phyloP scores from a whole-genome alignment of 768 basidiomycete species.

The Lyophyllum semitale region DNA sequence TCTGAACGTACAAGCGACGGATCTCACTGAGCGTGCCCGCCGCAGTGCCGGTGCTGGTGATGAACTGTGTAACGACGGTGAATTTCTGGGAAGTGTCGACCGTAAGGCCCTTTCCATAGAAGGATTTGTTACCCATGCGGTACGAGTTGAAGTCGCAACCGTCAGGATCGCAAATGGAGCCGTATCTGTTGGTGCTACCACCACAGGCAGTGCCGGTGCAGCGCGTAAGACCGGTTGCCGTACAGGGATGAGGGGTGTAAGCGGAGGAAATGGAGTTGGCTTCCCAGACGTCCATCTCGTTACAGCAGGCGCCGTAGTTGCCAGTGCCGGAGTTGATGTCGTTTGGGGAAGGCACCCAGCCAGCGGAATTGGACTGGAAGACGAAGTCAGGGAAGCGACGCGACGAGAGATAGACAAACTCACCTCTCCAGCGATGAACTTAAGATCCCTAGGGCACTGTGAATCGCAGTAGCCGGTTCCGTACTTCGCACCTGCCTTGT shows the following conservation, averaged over 20 bases:
- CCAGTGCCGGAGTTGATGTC: slow-evolving; percentile 50
- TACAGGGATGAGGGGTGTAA: slow-evolving; percentile 54
- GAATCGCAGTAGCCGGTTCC: slow-evolving; percentile 68
- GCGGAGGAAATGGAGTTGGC: slow-evolving; percentile 53
- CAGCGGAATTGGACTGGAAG: slow-evolving; percentile 44
- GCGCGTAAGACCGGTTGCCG: slow-evolving; percentile 35
- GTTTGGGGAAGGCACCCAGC: slow-evolving; percentile 38
- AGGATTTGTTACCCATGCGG: slow-evolving; percentile 34
- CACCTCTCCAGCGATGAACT: slow-evolving; percentile 62
- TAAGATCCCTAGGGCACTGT: slow-evolving; percentile 62
- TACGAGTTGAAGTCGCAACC: slow-evolving; percentile 57
- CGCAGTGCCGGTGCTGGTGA: slow-evolving; percentile 46
- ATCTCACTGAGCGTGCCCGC: slow-evolving; percentile 52
- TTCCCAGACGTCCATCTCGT: slow-evolving; percentile 63
- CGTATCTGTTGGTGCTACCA: slow-evolving; percentile 33
- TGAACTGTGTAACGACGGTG: slow-evolving; percentile 62
- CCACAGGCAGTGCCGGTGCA: slow-evolving; percentile 45
- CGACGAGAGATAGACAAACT: slow-evolving; percentile 11
- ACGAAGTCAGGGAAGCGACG: background rate
- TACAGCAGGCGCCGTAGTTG: slow-evolving; percentile 50
- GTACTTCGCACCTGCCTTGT: slow-evolving; percentile 57
- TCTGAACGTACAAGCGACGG: slow-evolving; percentile 55
- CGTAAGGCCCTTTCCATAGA: slow-evolving; percentile 47
- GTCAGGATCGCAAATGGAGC: slow-evolving; percentile 52
- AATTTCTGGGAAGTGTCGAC: slow-evolving; percentile 52